Percentiles rank a stretch among this genome's conserved stretches.
Evolutionary conservation across 1,284 basidiomycete species (phyloP).

Genomic region (Sanghuangporus baumii): DNA sequence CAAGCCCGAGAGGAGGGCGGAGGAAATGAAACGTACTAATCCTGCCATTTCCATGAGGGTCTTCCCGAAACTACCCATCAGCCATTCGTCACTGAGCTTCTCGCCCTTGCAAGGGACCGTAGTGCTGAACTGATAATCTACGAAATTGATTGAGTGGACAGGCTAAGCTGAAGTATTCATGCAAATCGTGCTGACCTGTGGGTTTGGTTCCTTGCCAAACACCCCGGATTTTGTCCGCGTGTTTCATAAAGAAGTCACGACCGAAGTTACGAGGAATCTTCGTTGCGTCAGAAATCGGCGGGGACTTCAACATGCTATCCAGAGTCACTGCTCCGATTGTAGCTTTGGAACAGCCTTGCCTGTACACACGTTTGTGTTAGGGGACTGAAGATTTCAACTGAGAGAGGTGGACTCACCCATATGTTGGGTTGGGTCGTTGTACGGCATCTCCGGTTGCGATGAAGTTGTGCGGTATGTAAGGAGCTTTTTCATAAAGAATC

Average conservation of each 20-base stretch:
- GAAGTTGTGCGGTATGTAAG: conserved; percentile 17
- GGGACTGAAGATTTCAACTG: background rate
- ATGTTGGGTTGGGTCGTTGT: conserved; percentile 16
- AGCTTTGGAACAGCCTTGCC: conserved; percentile 16
- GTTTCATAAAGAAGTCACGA: conserved; percentile 15
- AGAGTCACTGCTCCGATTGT: conserved; percentile 17
- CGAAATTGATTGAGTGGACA: background rate
- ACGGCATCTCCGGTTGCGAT: conserved; percentile 17
- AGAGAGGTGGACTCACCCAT: conserved; percentile 11
- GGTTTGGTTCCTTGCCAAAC: conserved; percentile 14
- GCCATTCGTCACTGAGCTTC: conserved; percentile 9
- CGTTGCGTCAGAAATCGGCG: background rate
- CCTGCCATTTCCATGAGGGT: conserved; percentile 6
- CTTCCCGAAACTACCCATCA: background rate
- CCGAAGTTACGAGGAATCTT: conserved; percentile 14
- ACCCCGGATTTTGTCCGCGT: conserved; percentile 6
- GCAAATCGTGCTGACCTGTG: background rate
- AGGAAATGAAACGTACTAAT: background rate
- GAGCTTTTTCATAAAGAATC: conserved; percentile 13
- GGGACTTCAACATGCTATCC: conserved; percentile 5
- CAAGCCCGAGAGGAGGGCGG: background rate
- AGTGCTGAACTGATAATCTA: conserved; percentile 16
- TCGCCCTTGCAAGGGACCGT: conserved; percentile 16
- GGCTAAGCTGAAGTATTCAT: background rate
- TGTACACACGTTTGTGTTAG: background rate